Evolutionary conservation across 2,329 filamentous ascomycete genomes (phyloP).

Genomic region (Pseudocercospora fijiensis): DNA sequence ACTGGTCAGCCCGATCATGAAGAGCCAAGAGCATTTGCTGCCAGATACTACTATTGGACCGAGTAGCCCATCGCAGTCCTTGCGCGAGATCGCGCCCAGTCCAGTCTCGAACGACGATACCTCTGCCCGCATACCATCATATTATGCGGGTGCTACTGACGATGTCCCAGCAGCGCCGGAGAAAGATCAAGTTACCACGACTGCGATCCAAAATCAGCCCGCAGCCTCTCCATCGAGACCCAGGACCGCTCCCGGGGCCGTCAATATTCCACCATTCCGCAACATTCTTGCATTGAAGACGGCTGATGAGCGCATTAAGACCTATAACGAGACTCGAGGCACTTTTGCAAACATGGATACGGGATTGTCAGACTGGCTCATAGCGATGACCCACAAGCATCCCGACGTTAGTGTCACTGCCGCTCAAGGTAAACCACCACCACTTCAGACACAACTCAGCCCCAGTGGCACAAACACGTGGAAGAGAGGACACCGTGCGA

Average conservation of each 20-base stretch:
- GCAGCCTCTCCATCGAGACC: conserved; percentile 10
- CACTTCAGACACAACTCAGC: conserved; percentile 19
- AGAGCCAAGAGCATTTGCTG: conserved; percentile 25
- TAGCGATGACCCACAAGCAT: conserved; percentile 49
- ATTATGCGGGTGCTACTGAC: conserved; percentile 18
- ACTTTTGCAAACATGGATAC: conserved; percentile 72
- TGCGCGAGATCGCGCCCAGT: conserved; percentile 26
- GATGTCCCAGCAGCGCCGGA: conserved; percentile 17
- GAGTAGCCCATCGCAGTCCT: conserved; percentile 17
- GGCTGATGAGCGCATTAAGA: conserved; percentile 66
- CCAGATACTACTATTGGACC: conserved; percentile 20
- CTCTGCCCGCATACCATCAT: conserved; percentile 21
- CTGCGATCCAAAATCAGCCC: conserved; percentile 10
- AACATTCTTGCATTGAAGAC: conserved; percentile 73
- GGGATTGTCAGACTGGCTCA: conserved; percentile 65
- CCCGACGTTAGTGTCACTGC: conserved; percentile 51
- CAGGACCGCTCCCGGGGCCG: conserved; percentile 13
- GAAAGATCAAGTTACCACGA: conserved; percentile 14
- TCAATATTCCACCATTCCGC: conserved; percentile 61
- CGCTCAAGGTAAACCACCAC: conserved; percentile 21
- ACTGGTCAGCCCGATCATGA: conserved; percentile 24
- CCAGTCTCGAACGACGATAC: conserved; percentile 25
- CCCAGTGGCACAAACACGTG: conserved; percentile 13
- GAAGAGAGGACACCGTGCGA: conserved; percentile 18
- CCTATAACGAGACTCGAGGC: conserved; percentile 69